phyloP scores from a whole-genome alignment of 2,329 filamentous ascomycete species.

The Apiospora aurea region DNA sequence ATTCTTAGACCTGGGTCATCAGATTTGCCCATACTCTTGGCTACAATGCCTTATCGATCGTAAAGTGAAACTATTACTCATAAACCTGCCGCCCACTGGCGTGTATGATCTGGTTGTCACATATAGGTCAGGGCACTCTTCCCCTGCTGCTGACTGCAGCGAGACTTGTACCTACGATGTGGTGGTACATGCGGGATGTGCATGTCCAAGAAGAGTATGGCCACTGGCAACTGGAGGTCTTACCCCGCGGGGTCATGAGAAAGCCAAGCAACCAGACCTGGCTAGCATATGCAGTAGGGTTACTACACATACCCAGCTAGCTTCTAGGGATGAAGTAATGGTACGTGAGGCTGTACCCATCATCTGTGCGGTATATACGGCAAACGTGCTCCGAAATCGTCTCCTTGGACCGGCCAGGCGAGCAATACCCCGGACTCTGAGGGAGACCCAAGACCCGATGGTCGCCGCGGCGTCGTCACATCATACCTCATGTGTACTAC shows the following conservation, averaged over 20 bases:
- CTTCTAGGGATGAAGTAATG: constrained; percentile 3
- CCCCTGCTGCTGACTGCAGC: not conserved
- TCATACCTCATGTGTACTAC: not conserved
- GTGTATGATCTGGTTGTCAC: not conserved
- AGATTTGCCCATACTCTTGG: constrained; percentile 10
- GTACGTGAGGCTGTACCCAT: not conserved
- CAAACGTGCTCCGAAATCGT: not conserved
- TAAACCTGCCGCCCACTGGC: not conserved
- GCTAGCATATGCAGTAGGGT: constrained; percentile 11
- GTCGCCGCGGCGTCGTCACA: constrained; percentile 7
- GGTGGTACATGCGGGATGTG: constrained; percentile 11
- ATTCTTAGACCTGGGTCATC: not conserved
- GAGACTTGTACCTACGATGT: not conserved
- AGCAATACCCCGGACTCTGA: not conserved
- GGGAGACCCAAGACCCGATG: not conserved
- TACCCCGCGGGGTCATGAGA: constrained; percentile 13
- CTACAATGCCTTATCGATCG: constrained; percentile 17
- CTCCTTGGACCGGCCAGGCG: not conserved
- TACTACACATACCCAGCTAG: not conserved
- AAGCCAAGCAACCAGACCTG: constrained; percentile 9
- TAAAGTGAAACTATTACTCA: not conserved
- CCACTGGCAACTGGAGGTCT: not conserved
- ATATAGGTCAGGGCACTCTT: not conserved
- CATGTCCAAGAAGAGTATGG: not conserved
- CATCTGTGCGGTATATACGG: not conserved